phyloP scores from a whole-genome alignment of 2,329 filamentous ascomycete genomes.

The Aspergillus unguis region DNA sequence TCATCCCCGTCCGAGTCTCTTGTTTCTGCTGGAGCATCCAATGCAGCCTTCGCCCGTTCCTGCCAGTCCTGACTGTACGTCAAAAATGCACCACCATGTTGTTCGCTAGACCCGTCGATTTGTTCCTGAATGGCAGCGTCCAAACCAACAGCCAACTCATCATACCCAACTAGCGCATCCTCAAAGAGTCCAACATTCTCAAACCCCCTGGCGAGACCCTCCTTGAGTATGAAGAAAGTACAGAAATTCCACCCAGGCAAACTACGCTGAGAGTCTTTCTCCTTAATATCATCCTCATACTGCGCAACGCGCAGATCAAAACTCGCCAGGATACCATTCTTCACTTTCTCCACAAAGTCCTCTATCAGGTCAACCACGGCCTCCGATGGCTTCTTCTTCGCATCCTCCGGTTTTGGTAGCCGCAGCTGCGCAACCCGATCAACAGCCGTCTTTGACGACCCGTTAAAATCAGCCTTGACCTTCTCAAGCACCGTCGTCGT shows the following conservation, averaged over 20 bases:
- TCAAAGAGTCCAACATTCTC: constrained; percentile 95
- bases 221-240: constrained; percentile 97
- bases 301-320: constrained; percentile 89
- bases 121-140: constrained; percentile 80
- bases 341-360: constrained; percentile 81
- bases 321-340: constrained; percentile 78
- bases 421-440: constrained; percentile 85
- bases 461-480: constrained; percentile 84
- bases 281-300: constrained; percentile 95
- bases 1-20: constrained; percentile 33
- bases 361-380: constrained; percentile 71
- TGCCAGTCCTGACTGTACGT: constrained; percentile 71
- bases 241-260: constrained; percentile 99
- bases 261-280: constrained; percentile 81
- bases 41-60: constrained; percentile 53
- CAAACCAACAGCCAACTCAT: constrained; percentile 84
- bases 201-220: constrained; percentile 87
- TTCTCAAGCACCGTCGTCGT: constrained; percentile 86
- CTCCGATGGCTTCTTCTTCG: constrained; percentile 76
- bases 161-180: constrained; percentile 90
- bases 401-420: constrained; percentile 53
- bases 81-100: constrained; percentile 70
- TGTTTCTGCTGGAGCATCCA: constrained; percentile 36
- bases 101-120: constrained; percentile 56
- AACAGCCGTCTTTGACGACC: constrained; percentile 65